Percentiles rank a stretch among this genome's conserved stretches.
phyloP scores from a whole-genome alignment of 75 land plant species.

The Cunninghamia lanceolata region DNA sequence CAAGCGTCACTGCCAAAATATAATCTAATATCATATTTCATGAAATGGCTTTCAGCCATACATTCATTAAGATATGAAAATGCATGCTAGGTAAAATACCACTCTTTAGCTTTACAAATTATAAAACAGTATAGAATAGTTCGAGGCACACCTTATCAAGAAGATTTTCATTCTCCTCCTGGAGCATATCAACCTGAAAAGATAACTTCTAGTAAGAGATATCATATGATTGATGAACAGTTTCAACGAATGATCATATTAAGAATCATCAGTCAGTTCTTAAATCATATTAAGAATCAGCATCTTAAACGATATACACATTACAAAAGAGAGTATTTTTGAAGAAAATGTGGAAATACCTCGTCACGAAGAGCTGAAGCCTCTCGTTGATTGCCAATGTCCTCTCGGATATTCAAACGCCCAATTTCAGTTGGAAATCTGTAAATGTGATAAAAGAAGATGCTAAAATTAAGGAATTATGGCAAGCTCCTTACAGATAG shows the following conservation, averaged over 20 bases:
- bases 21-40: not conserved
- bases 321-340: not conserved
- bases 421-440: constrained; percentile 41
- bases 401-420: constrained; percentile 23
- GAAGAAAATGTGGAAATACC: constrained; percentile 28
- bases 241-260: not conserved
- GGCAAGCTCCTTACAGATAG: not conserved
- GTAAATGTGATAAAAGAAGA: not conserved
- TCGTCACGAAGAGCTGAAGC: constrained; percentile 93
- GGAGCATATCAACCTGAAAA: constrained; percentile 83
- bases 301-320: not conserved
- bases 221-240: not conserved
- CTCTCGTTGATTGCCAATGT: constrained; percentile 50
- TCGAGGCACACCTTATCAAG: constrained; percentile 58
- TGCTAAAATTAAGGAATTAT: not conserved
- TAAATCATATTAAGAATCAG: not conserved
- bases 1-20: not conserved
- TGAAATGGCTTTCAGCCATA: not conserved
- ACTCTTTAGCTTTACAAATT: not conserved
- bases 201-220: not conserved
- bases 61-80: not conserved
- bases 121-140: not conserved
- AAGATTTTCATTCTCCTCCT: constrained; percentile 85
- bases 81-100: not conserved
- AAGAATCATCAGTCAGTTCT: not conserved